Percentiles rank a stretch among this genome's conserved stretches.
Conservation (phyloP, 75 land plant species). For the Pinus albicaulis region DNA sequence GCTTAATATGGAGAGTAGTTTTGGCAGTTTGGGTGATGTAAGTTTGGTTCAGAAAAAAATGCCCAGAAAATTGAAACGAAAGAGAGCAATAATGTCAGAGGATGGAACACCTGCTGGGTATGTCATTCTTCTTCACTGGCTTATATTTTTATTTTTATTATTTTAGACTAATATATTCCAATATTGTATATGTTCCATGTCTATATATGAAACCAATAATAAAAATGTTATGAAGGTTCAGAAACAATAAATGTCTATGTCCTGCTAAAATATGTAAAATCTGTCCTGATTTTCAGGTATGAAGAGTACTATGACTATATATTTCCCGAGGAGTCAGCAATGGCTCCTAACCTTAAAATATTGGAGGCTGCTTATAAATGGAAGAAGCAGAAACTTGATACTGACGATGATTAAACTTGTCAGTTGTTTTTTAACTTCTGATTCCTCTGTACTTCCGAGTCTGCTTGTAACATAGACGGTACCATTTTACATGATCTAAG, state of each 20-base stretch:
- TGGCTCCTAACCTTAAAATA: slow-evolving; percentile 79
- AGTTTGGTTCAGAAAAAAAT: slow-evolving; percentile 66
- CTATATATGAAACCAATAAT: no score
- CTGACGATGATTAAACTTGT: slow-evolving; percentile 36
- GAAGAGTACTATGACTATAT: slow-evolving; percentile 90
- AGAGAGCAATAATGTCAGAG: slow-evolving; percentile 53
- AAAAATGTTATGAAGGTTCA: background rate
- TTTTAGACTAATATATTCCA: no score
- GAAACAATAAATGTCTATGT: background rate
- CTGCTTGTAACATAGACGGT: background rate
- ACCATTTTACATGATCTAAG: background rate
- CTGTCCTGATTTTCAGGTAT: slow-evolving; percentile 31
- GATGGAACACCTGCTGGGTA: slow-evolving; percentile 81
- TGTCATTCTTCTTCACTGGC: slow-evolving; percentile 4
- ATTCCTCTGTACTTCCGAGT: background rate
- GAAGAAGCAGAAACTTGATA: slow-evolving; percentile 77
- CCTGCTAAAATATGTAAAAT: background rate
- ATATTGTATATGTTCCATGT: no score
- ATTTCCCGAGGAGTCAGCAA: slow-evolving; percentile 76
- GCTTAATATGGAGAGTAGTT: slow-evolving; percentile 72
- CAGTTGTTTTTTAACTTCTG: background rate
- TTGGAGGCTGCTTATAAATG: slow-evolving; percentile 91
- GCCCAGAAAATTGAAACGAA: slow-evolving; percentile 80
- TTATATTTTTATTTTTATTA: background rate
- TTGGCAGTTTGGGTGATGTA: slow-evolving; percentile 75